These are phyloP conservation scores for Kwoniella dendrophila DNA, from an alignment of 768 basidiomycete genomes.

Conservation along the genomic window DNA sequence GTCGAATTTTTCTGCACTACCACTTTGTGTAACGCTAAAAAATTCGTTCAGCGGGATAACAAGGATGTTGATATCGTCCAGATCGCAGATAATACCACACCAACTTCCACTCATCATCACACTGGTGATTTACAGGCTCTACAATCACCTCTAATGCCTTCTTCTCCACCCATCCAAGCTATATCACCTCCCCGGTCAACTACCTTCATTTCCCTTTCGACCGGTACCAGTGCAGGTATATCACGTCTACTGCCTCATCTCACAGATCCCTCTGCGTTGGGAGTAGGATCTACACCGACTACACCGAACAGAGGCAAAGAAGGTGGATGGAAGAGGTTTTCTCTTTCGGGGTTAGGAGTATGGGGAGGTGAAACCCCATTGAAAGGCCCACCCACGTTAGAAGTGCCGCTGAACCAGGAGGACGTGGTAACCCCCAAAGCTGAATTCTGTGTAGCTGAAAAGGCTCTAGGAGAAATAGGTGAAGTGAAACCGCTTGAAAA, in stretches of 20 bases:
- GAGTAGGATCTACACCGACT: slow-evolving; percentile 9
- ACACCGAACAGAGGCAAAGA: slow-evolving; percentile 5
- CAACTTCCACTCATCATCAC: background rate
- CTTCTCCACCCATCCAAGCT: slow-evolving; percentile 3
- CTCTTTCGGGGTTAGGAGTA: slow-evolving; percentile 39
- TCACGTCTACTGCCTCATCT: slow-evolving; percentile 63
- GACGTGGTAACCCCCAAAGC: slow-evolving; percentile 16
- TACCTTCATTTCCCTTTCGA: slow-evolving; percentile 33
- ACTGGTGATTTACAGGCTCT: slow-evolving; percentile 16
- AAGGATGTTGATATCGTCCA: too few relatives aligned
- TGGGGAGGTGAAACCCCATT: slow-evolving; percentile 28
- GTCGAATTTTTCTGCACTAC: too few relatives aligned
- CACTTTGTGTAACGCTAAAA: too few relatives aligned
- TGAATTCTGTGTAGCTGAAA: slow-evolving; percentile 18
- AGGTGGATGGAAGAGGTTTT: slow-evolving; percentile 46
- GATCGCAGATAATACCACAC: too few relatives aligned
- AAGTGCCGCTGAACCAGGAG: too few relatives aligned
- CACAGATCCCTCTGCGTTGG: slow-evolving; percentile 21
- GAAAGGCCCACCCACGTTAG: too few relatives aligned
- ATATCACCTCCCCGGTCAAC: slow-evolving; percentile 12
- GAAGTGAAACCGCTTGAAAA: slow-evolving; percentile 31
- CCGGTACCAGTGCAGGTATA: slow-evolving; percentile 40
- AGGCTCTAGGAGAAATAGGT: slow-evolving; percentile 7
- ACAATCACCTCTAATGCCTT: slow-evolving; percentile 1
- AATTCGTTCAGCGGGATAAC: too few relatives aligned